Percentiles rank a stretch among this genome's conserved stretches.
Conservation (phyloP, 805 yeast genomes). For the Kluyveromyces dobzhanskii region DNA sequence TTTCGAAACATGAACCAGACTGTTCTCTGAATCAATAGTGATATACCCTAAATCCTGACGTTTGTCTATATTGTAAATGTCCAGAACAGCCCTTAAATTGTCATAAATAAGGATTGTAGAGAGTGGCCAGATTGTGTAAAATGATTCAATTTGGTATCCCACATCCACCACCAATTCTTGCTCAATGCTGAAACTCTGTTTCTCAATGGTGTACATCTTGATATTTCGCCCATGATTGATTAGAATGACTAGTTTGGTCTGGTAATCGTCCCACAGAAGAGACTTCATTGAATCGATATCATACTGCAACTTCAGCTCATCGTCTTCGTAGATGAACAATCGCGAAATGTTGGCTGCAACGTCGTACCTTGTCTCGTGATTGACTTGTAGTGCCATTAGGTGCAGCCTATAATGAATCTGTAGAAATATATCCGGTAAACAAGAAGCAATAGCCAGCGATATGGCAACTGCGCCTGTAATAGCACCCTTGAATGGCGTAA, state of each 20-base stretch:
- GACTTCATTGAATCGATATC: not conserved
- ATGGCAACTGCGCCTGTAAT: no score
- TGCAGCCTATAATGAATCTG: no score
- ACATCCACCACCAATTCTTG: not conserved
- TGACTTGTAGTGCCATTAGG: no score
- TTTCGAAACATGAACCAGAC: not conserved
- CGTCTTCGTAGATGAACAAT: not conserved
- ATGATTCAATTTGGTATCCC: not conserved
- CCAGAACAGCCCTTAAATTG: not conserved
- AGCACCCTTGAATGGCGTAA: no score
- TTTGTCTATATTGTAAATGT: not conserved
- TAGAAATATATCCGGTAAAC: no score
- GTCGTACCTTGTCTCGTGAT: not conserved
- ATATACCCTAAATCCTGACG: slow-evolving; percentile 1
- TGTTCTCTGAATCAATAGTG: slow-evolving; percentile 1
- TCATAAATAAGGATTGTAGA: not conserved
- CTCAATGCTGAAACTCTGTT: not conserved
- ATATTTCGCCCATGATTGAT: not conserved
- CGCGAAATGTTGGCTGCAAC: not conserved
- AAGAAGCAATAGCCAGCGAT: no score
- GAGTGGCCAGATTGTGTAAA: not conserved
- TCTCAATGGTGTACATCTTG: not conserved
- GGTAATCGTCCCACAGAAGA: not conserved
- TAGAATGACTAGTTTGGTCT: not conserved
- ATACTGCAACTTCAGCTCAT: not conserved